A percentile compares a stretch with the other conserved stretches of the same genome.
These are phyloP conservation scores for Furcasterigmium furcatum DNA, from an alignment of 2,329 filamentous ascomycete genomes.

Conservation along the genomic window DNA sequence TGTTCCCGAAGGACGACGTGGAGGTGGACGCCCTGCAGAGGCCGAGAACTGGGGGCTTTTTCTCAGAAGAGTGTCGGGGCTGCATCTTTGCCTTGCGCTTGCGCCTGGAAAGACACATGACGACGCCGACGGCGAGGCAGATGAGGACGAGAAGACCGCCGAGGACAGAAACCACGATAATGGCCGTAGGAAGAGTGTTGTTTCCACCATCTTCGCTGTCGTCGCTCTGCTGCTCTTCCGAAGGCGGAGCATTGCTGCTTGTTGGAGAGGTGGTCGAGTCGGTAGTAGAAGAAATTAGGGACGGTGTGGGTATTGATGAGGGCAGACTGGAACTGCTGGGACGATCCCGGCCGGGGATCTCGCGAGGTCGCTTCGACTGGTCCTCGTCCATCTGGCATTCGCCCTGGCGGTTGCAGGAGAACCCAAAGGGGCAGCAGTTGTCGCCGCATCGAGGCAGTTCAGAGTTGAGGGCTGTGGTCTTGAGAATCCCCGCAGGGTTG, in stretches of 20 bases:
- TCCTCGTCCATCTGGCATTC: slow-evolving; percentile 51
- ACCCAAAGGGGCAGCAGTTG: slow-evolving; percentile 71
- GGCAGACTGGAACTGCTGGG: slow-evolving; percentile 18
- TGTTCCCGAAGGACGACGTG: slow-evolving; percentile 41
- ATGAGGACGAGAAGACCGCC: slow-evolving; percentile 41
- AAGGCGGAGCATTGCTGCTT: slow-evolving; percentile 17
- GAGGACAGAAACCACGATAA: slow-evolving; percentile 44
- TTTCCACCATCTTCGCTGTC: slow-evolving; percentile 7
- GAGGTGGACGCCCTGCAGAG: slow-evolving; percentile 19
- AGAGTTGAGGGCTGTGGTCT: slow-evolving; percentile 60
- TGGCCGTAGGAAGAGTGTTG: slow-evolving; percentile 25
- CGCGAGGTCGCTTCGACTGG: slow-evolving; percentile 35
- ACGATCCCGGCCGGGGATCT: slow-evolving; percentile 7
- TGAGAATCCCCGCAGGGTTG: slow-evolving; percentile 57
- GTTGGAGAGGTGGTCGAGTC: slow-evolving; percentile 15
- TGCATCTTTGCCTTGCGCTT: slow-evolving; percentile 21
- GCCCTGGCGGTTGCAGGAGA: slow-evolving; percentile 49
- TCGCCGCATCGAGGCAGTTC: slow-evolving; percentile 54
- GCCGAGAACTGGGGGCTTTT: slow-evolving; percentile 12
- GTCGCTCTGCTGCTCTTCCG: slow-evolving; percentile 8
- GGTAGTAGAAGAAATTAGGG: neutral
- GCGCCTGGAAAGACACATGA: slow-evolving; percentile 31
- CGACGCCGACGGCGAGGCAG: slow-evolving; percentile 32
- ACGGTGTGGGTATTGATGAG: slow-evolving; percentile 14
- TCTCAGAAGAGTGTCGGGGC: slow-evolving; percentile 5